Percentiles rank a stretch among this genome's conserved stretches.
phyloP scores from a whole-genome alignment of 2,329 filamentous ascomycete species.

The Chaetomiaceae sp. region DNA sequence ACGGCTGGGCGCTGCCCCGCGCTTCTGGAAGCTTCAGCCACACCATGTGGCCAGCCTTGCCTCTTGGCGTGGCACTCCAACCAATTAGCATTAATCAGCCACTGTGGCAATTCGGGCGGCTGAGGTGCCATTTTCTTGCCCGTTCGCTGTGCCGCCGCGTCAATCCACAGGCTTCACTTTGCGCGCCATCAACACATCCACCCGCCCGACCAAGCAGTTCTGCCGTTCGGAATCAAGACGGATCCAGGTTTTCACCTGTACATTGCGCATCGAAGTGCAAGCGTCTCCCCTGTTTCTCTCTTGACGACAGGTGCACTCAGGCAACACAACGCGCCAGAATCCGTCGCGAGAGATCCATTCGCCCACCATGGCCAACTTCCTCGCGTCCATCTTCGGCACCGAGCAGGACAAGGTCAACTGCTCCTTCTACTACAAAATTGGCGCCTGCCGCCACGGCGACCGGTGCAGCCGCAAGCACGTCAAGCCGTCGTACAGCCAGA shows the following conservation, averaged over 20 bases:
- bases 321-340: no score
- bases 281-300: no score
- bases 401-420: constrained; percentile 99
- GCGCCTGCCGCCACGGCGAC: constrained; percentile 95
- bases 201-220: no score
- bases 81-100: constrained; percentile 15
- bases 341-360: no score
- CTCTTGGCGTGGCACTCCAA: neutral
- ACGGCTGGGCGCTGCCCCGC: neutral
- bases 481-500: constrained; percentile 97
- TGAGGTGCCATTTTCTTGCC: constrained; percentile 12
- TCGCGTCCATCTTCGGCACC: constrained; percentile 98
- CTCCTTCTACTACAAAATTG: constrained; percentile 99
- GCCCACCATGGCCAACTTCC: constrained; percentile 80
- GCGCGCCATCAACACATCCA: no score
- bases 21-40: constrained; percentile 22
- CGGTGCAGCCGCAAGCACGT: constrained; percentile 98
- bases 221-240: no score
- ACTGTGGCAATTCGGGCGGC: constrained; percentile 18
- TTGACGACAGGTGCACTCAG: no score
- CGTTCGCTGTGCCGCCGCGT: no score
- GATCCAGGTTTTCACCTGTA: no score
- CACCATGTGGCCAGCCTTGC: constrained; percentile 16
- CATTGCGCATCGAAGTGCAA: no score
- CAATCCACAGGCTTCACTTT: no score